phyloP scores from a whole-genome alignment of 345 rosid genomes.

The Ceriops zippeliana region DNA sequence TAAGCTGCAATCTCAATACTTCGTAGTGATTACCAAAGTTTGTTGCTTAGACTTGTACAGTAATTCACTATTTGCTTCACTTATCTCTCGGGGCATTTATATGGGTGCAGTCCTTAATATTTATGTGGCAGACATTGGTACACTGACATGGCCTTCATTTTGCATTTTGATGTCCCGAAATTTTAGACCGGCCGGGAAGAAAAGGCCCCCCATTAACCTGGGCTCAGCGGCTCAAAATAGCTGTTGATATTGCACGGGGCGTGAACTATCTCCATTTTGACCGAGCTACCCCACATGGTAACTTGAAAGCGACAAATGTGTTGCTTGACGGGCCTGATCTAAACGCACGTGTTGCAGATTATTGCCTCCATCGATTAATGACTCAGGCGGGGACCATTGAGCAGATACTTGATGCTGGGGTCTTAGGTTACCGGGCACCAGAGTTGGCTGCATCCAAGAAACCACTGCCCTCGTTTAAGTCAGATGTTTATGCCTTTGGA shows the following conservation, averaged over 20 bases:
- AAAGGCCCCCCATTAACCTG: conserved; percentile 79
- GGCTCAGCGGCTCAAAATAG: conserved; percentile 80
- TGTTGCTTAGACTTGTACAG: too few species aligned
- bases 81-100: too few species aligned
- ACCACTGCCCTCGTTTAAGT: conserved; percentile 86
- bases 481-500: conserved; percentile 94
- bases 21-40: background rate
- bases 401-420: conserved; percentile 91
- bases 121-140: background rate
- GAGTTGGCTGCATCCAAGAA: conserved; percentile 89
- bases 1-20: background rate
- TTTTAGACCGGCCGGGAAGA: conserved; percentile 89
- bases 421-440: conserved; percentile 88
- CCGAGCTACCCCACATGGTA: conserved; percentile 95
- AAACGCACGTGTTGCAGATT: conserved; percentile 92
- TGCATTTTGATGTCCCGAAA: conserved; percentile 15
- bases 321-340: conserved; percentile 84
- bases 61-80: too few species aligned
- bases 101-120: background rate
- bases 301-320: conserved; percentile 82
- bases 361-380: conserved; percentile 95
- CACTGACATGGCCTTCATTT: conserved; percentile 1
- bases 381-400: conserved; percentile 91
- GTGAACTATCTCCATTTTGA: conserved; percentile 97
- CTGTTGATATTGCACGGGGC: conserved; percentile 98